Conservation (phyloP, 495 filamentous ascomycete species). For the Saxophila tyrrhenica region DNA sequence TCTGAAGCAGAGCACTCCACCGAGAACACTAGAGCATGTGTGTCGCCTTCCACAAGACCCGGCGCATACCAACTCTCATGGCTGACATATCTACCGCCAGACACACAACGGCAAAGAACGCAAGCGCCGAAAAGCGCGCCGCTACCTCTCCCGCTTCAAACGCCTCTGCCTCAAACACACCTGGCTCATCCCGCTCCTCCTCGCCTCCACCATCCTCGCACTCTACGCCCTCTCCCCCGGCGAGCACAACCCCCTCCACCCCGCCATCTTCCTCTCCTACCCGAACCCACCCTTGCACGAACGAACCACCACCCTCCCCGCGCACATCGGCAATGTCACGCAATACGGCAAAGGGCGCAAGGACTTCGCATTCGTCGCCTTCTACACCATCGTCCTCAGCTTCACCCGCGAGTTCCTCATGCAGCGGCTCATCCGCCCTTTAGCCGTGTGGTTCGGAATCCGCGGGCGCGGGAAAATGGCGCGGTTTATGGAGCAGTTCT, state of each 20-base stretch:
- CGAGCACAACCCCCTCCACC: constrained; percentile 69
- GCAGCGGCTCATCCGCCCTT: constrained; percentile 77
- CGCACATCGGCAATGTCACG: constrained; percentile 74
- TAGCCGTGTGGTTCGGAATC: constrained; percentile 62
- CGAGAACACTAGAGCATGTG: background rate
- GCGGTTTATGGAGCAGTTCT: constrained; percentile 95
- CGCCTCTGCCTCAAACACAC: constrained; percentile 31
- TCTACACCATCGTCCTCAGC: constrained; percentile 79
- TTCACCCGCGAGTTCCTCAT: constrained; percentile 96
- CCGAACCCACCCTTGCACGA: constrained; percentile 45
- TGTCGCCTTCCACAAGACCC: background rate
- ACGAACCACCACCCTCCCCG: constrained; percentile 31
- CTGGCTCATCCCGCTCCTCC: constrained; percentile 58
- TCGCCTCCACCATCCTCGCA: constrained; percentile 51
- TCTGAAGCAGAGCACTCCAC: background rate
- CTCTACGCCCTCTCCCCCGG: constrained; percentile 71
- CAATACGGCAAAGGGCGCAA: constrained; percentile 85
- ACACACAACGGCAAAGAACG: constrained; percentile 9
- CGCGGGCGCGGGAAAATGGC: constrained; percentile 66
- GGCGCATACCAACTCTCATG: background rate
- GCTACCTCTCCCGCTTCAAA: constrained; percentile 29
- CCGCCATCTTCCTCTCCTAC: constrained; percentile 91
- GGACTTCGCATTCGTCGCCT: constrained; percentile 78
- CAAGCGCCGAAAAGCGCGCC: constrained; percentile 31
- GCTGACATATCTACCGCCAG: background rate